Conservation (phyloP, 129 eudicot species). For the Solidago caesia region DNA sequence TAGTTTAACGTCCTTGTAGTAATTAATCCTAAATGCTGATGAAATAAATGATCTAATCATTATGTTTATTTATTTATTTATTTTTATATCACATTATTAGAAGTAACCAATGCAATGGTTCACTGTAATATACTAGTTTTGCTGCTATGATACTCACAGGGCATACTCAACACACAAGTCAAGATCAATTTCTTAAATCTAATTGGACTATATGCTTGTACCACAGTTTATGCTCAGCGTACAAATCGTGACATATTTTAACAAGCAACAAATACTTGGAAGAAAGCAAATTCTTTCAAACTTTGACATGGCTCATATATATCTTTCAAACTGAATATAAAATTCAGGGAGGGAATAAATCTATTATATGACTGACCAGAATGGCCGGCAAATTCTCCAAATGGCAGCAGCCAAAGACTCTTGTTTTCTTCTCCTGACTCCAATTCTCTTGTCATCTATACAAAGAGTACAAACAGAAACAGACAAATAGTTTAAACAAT, state of each 20-base stretch:
- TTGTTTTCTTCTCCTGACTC: conserved; percentile 34
- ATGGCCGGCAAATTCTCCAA: conserved; percentile 61
- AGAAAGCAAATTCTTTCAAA: conserved; percentile 28
- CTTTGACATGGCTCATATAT: conserved; percentile 37
- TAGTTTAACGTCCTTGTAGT: neutral
- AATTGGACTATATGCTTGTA: conserved; percentile 21
- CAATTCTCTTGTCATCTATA: conserved; percentile 40
- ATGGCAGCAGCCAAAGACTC: conserved; percentile 58
- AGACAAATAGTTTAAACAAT: conserved; percentile 36
- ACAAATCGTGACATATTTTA: conserved; percentile 22
- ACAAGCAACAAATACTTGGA: conserved; percentile 13
- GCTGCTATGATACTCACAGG: neutral
- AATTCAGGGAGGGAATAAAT: conserved; percentile 29
- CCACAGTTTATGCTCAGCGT: conserved; percentile 15
- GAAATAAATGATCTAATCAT: conserved; percentile 9
- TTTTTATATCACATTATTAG: neutral
- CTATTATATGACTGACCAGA: conserved; percentile 37
- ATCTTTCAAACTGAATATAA: conserved; percentile 29
- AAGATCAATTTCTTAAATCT: conserved; percentile 8
- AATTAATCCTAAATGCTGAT: conserved; percentile 18
- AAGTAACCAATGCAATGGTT: neutral
- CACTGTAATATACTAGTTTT: neutral
- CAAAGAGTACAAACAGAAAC: conserved; percentile 45
- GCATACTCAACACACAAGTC: neutral
- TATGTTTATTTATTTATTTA: neutral